Percentiles rank a stretch among this genome's conserved stretches.
Evolutionary conservation across 1,284 basidiomycete species (phyloP).

Genomic region (Rhodotorula sp.): DNA sequence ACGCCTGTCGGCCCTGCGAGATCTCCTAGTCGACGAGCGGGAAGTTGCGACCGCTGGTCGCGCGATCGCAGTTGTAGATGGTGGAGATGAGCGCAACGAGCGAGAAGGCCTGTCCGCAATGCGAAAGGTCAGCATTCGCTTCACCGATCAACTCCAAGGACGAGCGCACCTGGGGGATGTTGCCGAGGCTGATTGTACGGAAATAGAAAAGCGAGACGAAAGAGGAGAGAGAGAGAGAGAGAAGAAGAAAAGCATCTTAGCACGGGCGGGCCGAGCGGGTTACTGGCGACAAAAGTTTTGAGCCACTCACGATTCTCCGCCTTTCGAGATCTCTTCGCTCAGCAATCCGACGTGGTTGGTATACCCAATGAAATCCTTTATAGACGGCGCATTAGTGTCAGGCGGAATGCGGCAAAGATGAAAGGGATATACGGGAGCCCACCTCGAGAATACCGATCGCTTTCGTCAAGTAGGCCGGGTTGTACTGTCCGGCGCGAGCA

Average conservation of each 20-base stretch:
- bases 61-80: constrained; percentile 4
- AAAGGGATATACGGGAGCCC: neutral
- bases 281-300: too few species aligned
- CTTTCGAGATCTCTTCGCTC: constrained; percentile 58
- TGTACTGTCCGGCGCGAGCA: constrained; percentile 75
- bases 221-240: neutral
- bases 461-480: constrained; percentile 62
- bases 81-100: constrained; percentile 25
- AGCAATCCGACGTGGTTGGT: constrained; percentile 82
- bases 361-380: constrained; percentile 54
- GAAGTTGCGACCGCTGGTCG: constrained; percentile 1
- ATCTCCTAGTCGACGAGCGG: neutral
- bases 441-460: constrained; percentile 79
- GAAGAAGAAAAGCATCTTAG: neutral
- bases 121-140: neutral
- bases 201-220: neutral
- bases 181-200: constrained; percentile 25
- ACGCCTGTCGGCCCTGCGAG: neutral
- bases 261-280: too few species aligned
- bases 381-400: neutral
- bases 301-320: constrained; percentile 23
- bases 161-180: constrained; percentile 22
- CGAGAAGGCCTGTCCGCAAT: constrained; percentile 29
- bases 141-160: neutral
- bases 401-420: neutral